A percentile compares a stretch with the other conserved stretches of the same genome.
Evolutionary conservation across 345 rosid species (phyloP).

Genomic region (Eucalyptus regnans): DNA sequence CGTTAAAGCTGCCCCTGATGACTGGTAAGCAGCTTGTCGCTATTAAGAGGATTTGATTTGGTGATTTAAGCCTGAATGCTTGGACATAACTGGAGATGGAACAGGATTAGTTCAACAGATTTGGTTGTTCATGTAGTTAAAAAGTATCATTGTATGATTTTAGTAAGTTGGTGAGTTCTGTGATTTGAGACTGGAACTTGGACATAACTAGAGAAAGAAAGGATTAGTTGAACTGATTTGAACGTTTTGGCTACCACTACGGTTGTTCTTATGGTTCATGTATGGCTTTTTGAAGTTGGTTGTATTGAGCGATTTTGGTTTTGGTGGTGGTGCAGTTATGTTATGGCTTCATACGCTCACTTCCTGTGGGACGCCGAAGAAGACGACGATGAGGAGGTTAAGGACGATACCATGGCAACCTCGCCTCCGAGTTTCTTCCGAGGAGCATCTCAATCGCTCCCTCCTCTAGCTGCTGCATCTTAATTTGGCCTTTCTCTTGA

Average conservation of each 20-base stretch:
- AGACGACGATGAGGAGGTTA: slow-evolving; percentile 15
- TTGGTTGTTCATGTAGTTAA: neutral
- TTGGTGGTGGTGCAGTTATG: slow-evolving; percentile 44
- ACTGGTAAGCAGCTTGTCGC: slow-evolving; percentile 36
- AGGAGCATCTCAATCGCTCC: slow-evolving; percentile 15
- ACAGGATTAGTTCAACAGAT: neutral
- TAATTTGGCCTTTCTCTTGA: slow-evolving; percentile 1
- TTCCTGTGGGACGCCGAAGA: slow-evolving; percentile 92
- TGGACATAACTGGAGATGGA: neutral
- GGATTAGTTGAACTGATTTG: neutral
- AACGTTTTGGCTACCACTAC: neutral
- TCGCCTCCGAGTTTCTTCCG: slow-evolving; percentile 11
- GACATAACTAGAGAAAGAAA: neutral
- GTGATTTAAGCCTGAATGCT: neutral
- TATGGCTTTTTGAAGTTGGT: neutral
- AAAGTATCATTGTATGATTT: neutral
- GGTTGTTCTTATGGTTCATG: neutral
- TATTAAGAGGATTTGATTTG: neutral
- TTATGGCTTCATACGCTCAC: slow-evolving; percentile 79
- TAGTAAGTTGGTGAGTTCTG: neutral
- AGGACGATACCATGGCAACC: neutral
- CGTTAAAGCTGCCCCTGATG: slow-evolving; percentile 68
- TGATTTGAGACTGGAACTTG: neutral
- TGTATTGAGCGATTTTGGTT: neutral
- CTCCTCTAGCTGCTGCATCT: slow-evolving; percentile 49